Base-by-base conservation (phyloP, 257 asterid genomes). In the Lithospermum erythrorhizon region DNA sequence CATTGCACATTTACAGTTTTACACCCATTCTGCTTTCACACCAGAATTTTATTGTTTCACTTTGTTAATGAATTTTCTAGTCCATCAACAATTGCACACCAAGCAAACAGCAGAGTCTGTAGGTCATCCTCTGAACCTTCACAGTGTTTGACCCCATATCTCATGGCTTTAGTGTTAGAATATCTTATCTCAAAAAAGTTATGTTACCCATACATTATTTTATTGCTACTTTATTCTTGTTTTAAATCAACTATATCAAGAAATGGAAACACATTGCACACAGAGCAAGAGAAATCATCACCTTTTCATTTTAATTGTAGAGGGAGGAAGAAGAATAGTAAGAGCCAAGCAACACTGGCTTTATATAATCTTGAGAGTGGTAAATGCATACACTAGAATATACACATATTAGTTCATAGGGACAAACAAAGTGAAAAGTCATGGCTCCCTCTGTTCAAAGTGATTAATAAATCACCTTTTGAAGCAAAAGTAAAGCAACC, bases 401-500 rank as follows among this genome's bases (percentile, higher is more conserved):
- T 74, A 74, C 78, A 62, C 65, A 29, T 13, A 3, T 41, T 5
- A 23, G 16, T 51, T 53, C 22, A 37, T 41, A 29, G 73, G 53
- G 73, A 73, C 72, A 65, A 70, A 65, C 64, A 21, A 64, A 72
- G 70, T 66, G 61, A 65, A 68, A 66, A 64, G 23, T 30, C 63
- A 14, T 60, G 65, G 25, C 61, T 45, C 65, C 66, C 76, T 41
- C 49, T 71, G 74, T 19, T 63, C 57, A 76, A 70, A 67, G 61
- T 62, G 60, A 58, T 55, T 63, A 72, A 67, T 73, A 76, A 21
- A 45, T 16, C 52, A 8, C 30, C 65, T 48, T 41, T 52, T 53
- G 62, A 76, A 63, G 59, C 30, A 62, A 71, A 60, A 73, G 72
- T 56, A 72, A 82, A 77, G 74, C 67, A 61, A 59, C 27, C 58